Conservation (phyloP, 2,329 filamentous ascomycete species). For the Fusarium euwallaceae region DNA sequence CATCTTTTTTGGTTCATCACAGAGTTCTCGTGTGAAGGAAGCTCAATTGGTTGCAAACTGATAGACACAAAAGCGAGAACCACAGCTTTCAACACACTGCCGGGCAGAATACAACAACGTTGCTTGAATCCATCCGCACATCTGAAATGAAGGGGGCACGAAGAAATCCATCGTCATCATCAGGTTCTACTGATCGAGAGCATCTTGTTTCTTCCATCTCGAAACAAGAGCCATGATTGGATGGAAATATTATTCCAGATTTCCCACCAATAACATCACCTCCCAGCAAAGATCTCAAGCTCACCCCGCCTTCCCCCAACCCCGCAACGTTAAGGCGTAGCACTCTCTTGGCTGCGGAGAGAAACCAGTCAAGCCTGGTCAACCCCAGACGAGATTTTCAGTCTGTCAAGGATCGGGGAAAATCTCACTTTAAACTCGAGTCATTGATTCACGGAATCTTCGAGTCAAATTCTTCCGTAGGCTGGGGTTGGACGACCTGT, state of each 20-base stretch:
- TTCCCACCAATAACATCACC: neutral
- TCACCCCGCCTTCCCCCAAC: slow-evolving; percentile 14
- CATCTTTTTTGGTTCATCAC: no score
- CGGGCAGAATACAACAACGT: neutral
- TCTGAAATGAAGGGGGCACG: neutral
- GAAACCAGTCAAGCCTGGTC: neutral
- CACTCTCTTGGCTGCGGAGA: neutral
- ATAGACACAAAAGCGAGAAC: neutral
- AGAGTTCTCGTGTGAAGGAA: neutral
- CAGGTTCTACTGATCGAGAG: neutral
- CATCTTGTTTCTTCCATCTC: neutral
- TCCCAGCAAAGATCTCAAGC: neutral
- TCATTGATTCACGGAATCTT: slow-evolving; percentile 18
- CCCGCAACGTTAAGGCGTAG: slow-evolving; percentile 12
- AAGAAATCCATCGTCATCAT: neutral
- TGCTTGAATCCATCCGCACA: no score
- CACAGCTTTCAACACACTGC: neutral
- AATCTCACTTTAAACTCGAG: neutral
- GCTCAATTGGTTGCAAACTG: neutral
- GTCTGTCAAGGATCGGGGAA: neutral
- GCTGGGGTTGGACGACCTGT: neutral
- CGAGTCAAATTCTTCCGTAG: neutral
- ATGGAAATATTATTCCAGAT: neutral
- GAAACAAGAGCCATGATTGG: neutral
- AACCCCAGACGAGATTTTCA: slow-evolving; percentile 8